Percentiles rank a stretch among this genome's conserved stretches.
phyloP scores from a whole-genome alignment of 352 stramenopile genomes.

The Phytophthora foliorum region DNA sequence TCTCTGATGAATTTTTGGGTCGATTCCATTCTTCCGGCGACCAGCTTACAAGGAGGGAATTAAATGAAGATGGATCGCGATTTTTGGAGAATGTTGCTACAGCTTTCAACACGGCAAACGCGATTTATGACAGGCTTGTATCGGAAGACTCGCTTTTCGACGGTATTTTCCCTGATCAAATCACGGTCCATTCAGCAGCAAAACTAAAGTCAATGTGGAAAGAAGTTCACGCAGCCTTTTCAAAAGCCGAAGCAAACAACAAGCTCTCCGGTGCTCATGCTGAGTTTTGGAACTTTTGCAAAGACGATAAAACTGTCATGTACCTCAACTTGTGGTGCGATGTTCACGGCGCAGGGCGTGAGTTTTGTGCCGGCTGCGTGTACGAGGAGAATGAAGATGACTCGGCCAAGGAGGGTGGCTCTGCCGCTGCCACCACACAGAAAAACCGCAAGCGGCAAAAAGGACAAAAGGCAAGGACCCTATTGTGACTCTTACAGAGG shows the following conservation, averaged over 20 bases:
- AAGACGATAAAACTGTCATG: neutral
- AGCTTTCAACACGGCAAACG: too few relatives aligned
- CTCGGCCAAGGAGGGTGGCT: neutral
- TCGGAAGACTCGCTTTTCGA: too few relatives aligned
- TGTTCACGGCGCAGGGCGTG: neutral
- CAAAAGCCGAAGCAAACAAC: neutral
- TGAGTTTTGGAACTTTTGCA: neutral
- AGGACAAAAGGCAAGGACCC: neutral
- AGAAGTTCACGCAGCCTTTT: neutral
- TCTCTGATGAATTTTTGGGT: neutral
- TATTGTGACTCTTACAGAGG: neutral
- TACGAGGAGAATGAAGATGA: slow-evolving; percentile 9
- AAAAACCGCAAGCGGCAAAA: neutral
- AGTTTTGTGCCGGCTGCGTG: slow-evolving; percentile 8
- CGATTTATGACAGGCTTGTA: too few relatives aligned
- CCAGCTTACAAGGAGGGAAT: neutral
- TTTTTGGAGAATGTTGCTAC: slow-evolving; percentile 10
- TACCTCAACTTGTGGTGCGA: neutral
- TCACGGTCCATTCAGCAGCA: too few relatives aligned
- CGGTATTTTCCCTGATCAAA: too few relatives aligned
- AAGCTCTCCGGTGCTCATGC: neutral
- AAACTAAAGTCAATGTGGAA: neutral
- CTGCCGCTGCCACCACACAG: neutral
- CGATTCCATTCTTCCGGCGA: slow-evolving; percentile 6
- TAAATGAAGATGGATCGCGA: neutral